Evolutionary conservation across 2,329 filamentous ascomycete genomes (phyloP).

Genomic region (Colletotrichum australisinense): DNA sequence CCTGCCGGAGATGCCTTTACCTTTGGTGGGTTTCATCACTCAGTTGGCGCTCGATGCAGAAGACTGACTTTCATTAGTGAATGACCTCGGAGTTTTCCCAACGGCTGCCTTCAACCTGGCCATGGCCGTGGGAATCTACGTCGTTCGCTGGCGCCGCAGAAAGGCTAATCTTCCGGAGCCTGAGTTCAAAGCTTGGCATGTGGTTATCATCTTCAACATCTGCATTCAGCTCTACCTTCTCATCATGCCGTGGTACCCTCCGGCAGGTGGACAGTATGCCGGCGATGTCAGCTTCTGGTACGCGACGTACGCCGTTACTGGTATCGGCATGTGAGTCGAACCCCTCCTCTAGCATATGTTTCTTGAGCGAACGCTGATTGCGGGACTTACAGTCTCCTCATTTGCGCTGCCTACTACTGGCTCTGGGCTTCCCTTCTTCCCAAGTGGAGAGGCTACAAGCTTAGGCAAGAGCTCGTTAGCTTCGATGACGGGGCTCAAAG

Average conservation of each 20-base stretch:
- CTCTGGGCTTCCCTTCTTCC: conserved; percentile 69
- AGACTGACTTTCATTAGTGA: conserved; percentile 1
- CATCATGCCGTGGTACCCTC: conserved; percentile 79
- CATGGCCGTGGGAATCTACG: conserved; percentile 66
- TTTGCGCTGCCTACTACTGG: conserved; percentile 68
- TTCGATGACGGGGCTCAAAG: conserved; percentile 53
- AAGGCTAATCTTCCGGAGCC: conserved; percentile 59
- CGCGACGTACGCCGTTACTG: conserved; percentile 73
- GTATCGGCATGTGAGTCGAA: conserved; percentile 72
- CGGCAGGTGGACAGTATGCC: conserved; percentile 65
- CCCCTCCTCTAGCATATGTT: neutral
- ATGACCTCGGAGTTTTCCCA: conserved; percentile 65
- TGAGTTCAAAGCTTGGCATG: conserved; percentile 70
- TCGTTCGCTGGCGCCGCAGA: conserved; percentile 66
- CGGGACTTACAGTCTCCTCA: conserved; percentile 51
- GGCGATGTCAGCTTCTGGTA: conserved; percentile 82
- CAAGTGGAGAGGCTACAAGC: conserved; percentile 59
- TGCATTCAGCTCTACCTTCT: conserved; percentile 71
- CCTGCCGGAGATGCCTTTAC: conserved; percentile 74
- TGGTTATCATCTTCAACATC: conserved; percentile 69
- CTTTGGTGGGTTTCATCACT: conserved; percentile 54
- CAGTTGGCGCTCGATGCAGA: neutral
- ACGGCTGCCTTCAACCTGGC: conserved; percentile 66
- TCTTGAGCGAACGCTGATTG: neutral
- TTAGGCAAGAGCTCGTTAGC: conserved; percentile 62